phyloP scores from a whole-genome alignment of 1,139 yeast genomes.

The Suhomyces wounanorum region DNA sequence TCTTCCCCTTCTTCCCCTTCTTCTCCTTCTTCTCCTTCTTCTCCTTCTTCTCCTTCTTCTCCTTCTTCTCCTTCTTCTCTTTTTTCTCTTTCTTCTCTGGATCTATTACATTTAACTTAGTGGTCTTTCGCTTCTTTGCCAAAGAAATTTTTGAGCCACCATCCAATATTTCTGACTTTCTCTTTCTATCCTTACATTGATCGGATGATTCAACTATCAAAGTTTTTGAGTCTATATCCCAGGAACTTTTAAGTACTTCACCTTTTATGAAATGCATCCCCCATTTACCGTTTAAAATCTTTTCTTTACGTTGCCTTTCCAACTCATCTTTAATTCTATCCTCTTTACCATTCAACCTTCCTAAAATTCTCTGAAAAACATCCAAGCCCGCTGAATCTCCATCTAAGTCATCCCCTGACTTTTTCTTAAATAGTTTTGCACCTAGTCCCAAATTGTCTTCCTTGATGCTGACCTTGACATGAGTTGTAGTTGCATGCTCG shows the following conservation, averaged over 20 bases:
- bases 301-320: constrained; percentile 66
- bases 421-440: constrained; percentile 64
- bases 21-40: constrained; percentile 23
- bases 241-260: constrained; percentile 77
- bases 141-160: not conserved
- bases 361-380: constrained; percentile 87
- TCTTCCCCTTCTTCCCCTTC: constrained; percentile 20
- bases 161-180: not conserved
- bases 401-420: constrained; percentile 58
- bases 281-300: constrained; percentile 75
- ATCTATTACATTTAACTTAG: no score
- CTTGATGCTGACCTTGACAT: constrained; percentile 78
- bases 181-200: not conserved
- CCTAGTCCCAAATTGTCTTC: constrained; percentile 87
- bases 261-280: constrained; percentile 88
- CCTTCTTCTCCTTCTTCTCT: constrained; percentile 27
- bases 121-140: constrained; percentile 15
- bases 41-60: constrained; percentile 20
- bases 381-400: constrained; percentile 92
- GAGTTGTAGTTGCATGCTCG: constrained; percentile 66
- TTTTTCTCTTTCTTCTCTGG: constrained; percentile 31
- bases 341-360: constrained; percentile 80
- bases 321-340: constrained; percentile 57
- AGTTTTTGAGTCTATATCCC: constrained; percentile 65
- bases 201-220: not conserved